A percentile compares a stretch with the other conserved stretches of the same genome.
These are phyloP conservation scores for Paragyromitra xinjiangensis DNA, from an alignment of 495 filamentous ascomycete genomes.

Conservation along the genomic window DNA sequence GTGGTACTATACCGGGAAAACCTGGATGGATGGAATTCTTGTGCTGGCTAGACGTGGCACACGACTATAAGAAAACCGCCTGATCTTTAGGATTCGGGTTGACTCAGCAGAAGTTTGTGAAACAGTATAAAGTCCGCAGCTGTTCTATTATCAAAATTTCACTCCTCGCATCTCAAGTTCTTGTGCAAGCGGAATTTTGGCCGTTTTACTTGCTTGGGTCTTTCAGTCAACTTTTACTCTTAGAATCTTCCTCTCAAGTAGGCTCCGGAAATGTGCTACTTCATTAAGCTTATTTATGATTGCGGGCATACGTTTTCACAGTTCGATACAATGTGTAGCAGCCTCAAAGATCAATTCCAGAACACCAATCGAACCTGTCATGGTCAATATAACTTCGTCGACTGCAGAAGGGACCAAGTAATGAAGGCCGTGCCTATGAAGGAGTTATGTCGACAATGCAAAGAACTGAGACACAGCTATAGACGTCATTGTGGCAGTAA, in stretches of 20 bases:
- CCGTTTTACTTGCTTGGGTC: not conserved
- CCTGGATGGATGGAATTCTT: not conserved
- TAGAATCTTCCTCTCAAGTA: not conserved
- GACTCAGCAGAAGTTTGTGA: constrained; percentile 2
- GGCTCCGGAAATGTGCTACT: constrained; percentile 42
- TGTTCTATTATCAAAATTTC: not conserved
- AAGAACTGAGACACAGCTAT: not conserved
- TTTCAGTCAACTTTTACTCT: not conserved
- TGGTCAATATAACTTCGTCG: constrained; percentile 33
- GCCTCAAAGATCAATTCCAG: constrained; percentile 28
- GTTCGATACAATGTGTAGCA: constrained; percentile 44
- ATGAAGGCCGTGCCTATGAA: constrained; percentile 6
- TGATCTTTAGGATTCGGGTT: not conserved
- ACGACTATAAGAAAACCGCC: not conserved
- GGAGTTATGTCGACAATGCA: constrained; percentile 20
- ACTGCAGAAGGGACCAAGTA: constrained; percentile 30
- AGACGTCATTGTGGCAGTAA: not conserved
- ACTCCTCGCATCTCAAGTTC: not conserved
- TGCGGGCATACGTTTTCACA: constrained; percentile 36
- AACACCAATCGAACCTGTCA: constrained; percentile 30
- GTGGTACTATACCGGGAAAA: not conserved
- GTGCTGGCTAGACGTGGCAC: constrained; percentile 18
- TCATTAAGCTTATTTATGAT: constrained; percentile 33
- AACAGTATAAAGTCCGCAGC: constrained; percentile 19
- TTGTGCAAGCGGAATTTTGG: not conserved